Evolutionary conservation across 352 stramenopile genomes (phyloP).

Genomic region (Globisporangium radiosum): DNA sequence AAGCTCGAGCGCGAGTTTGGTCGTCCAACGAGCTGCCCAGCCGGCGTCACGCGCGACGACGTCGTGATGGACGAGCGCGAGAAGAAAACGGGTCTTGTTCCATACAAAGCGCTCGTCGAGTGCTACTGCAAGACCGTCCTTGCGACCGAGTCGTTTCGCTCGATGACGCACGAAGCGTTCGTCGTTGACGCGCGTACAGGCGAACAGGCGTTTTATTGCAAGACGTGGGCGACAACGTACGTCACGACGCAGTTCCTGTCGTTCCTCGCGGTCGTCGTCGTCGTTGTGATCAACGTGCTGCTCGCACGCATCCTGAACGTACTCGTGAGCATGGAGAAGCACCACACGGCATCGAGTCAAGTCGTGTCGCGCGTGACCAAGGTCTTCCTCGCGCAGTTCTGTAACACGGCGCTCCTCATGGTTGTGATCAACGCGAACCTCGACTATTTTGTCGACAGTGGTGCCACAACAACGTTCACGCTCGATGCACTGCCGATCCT

Average conservation of each 20-base stretch:
- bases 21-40: constrained; percentile 51
- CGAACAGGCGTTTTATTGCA: constrained; percentile 41
- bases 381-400: constrained; percentile 76
- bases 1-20: constrained; percentile 67
- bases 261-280: constrained; percentile 55
- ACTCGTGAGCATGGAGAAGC: constrained; percentile 68
- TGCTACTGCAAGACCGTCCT: constrained; percentile 73
- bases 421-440: constrained; percentile 79
- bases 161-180: constrained; percentile 59
- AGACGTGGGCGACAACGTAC: constrained; percentile 64
- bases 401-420: constrained; percentile 72
- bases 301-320: constrained; percentile 59
- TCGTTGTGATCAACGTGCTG: constrained; percentile 64
- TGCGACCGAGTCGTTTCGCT: constrained; percentile 38
- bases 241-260: constrained; percentile 62
- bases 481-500: constrained; percentile 42
- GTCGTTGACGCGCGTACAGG: constrained; percentile 26
- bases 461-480: constrained; percentile 10
- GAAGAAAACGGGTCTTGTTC: constrained; percentile 37
- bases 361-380: constrained; percentile 73
- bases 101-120: constrained; percentile 73
- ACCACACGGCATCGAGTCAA: constrained; percentile 68
- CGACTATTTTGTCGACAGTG: constrained; percentile 44
- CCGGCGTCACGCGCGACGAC: constrained; percentile 43
- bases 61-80: constrained; percentile 67